Evolutionary conservation across 345 rosid genomes (phyloP).

Genomic region (Litchi chinensis): DNA sequence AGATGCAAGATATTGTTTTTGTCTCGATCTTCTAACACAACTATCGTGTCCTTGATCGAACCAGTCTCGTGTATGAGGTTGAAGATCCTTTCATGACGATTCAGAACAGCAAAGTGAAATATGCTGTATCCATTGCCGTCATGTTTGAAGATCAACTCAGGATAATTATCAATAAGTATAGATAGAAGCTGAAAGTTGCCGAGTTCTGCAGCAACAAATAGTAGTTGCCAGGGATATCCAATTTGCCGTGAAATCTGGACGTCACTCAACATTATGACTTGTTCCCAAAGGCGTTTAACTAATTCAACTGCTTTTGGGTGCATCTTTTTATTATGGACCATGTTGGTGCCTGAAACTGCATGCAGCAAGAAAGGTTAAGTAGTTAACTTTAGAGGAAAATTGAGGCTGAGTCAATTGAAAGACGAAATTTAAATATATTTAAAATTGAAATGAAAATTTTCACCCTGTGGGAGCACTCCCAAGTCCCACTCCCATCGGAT

Average conservation of each 20-base stretch:
- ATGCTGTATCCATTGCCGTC: not conserved
- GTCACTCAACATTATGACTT: not conserved
- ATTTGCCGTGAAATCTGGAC: not conserved
- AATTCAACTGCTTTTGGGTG: not conserved
- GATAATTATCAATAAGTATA: not conserved
- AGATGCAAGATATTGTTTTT: constrained; percentile 29
- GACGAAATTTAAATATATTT: too few relatives aligned
- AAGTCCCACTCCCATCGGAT: too few relatives aligned
- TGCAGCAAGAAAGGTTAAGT: not conserved
- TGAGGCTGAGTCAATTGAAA: not conserved
- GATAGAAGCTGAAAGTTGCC: not conserved
- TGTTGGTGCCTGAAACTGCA: not conserved
- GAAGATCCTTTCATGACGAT: constrained; percentile 26
- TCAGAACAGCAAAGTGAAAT: constrained; percentile 22
- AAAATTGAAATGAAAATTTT: too few relatives aligned
- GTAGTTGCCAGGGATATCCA: not conserved
- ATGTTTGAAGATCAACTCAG: not conserved
- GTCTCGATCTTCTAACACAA: not conserved
- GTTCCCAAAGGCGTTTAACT: not conserved
- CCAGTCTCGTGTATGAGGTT: constrained; percentile 10
- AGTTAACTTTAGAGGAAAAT: too few relatives aligned
- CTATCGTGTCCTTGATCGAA: constrained; percentile 7
- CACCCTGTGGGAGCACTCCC: too few relatives aligned
- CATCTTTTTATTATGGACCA: not conserved
- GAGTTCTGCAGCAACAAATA: not conserved